A percentile compares a stretch with the other conserved stretches of the same genome.
Conservation (phyloP, 2,329 filamentous ascomycete genomes). For the Fusarium drepaniforme region DNA sequence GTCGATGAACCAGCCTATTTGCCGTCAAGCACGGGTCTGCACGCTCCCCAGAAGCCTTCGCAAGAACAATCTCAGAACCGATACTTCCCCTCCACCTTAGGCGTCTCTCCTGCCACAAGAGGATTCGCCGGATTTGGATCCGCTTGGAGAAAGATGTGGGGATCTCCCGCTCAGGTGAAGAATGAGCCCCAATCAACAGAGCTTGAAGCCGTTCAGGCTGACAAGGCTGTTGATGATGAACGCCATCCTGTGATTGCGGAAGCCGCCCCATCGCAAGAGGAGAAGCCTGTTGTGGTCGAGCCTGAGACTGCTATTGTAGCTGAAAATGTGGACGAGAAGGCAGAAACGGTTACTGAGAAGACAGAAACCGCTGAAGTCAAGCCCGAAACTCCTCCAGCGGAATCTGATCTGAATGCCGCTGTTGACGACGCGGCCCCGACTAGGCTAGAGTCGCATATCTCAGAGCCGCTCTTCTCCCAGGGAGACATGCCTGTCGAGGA, state of each 20-base stretch:
- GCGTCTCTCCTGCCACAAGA: constrained; percentile 31
- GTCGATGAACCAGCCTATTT: constrained; percentile 17
- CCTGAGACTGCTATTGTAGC: constrained; percentile 6
- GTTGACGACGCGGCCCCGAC: constrained; percentile 4
- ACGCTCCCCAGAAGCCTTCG: constrained; percentile 9
- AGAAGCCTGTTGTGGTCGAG: background rate
- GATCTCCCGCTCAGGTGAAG: constrained; percentile 24
- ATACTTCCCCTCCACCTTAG: constrained; percentile 40
- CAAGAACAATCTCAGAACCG: constrained; percentile 27
- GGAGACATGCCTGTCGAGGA: constrained; percentile 41
- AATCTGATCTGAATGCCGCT: background rate
- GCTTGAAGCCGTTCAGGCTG: background rate
- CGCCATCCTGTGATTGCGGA: background rate
- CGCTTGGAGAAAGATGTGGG: constrained; percentile 38
- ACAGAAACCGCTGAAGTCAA: constrained; percentile 5
- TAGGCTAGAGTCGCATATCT: constrained; percentile 40
- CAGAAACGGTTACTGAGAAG: constrained; percentile 7
- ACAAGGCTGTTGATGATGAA: background rate
- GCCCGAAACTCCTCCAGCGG: background rate
- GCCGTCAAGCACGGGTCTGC: constrained; percentile 12
- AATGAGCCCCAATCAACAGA: background rate
- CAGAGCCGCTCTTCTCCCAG: constrained; percentile 50
- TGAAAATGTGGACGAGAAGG: constrained; percentile 10
- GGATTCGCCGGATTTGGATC: constrained; percentile 27
- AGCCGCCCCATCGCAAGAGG: background rate